Base-by-base conservation (phyloP, 768 basidiomycete species). In the Punctularia strigosozonata region DNA sequence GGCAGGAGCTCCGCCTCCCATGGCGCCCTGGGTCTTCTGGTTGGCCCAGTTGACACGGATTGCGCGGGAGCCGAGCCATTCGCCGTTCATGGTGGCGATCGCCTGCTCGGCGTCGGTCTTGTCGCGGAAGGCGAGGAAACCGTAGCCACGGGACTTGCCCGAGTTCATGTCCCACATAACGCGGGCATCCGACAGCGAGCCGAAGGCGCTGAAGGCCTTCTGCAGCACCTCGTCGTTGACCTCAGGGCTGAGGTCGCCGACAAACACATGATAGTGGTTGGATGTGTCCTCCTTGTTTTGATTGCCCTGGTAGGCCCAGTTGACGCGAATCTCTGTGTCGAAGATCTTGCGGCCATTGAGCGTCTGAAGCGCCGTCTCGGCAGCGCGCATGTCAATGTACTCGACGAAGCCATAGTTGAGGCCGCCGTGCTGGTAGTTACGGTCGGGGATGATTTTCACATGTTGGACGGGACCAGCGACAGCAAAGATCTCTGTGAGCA, bases 161-260 rank as follows among this genome's bases (percentile, higher is more conserved):
- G 92, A 94, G 64, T 92, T 95, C 90, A 98, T 97, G 59, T 99
- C 95, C 94, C 94, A 98, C 94, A 98, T 98, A 44, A 98, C 95
- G 24, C 95, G 78, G 36, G 94, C 94, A 61, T 99, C 95, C 37
- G 89, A 92, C 64, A 99, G 73, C 44, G 84, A 85, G 23, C 91
- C 92, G 57, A 99, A 99, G 26, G 94, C 94, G 51, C 77, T 80
- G 69, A 99, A 99, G 5, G 95, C 95, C 66, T 98, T 97, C 42
- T 67, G 82, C 46, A 99, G 79, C 39, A 97, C 89, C 14, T 92
- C 91, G 52, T 99, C 95, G 58, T 90, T 98, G 57, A 99, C 92
- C 60, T 99, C 95, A 18, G 95, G 94, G 50, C 86, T 90, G 52
- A 99, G 85, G 66, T 99, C 95, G n/a, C 95, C 95, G 46, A 98